Base-by-base conservation (phyloP, 495 filamentous ascomycete genomes). In the Cenococcum geophilum region DNA sequence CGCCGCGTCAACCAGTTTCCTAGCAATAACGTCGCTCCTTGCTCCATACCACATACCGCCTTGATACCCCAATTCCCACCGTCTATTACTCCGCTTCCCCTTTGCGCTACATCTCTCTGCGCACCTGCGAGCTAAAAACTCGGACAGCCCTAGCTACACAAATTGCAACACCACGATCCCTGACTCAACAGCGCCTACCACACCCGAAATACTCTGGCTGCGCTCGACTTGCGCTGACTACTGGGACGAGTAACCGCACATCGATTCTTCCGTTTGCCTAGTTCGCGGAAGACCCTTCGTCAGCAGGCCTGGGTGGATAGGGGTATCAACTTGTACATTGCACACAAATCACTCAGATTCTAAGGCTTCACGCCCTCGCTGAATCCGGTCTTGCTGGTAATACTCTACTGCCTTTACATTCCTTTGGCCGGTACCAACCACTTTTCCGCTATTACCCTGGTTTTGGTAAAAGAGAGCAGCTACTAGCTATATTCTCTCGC, bases 341-440 rank as follows among this genome's bases (percentile, higher is more conserved):
- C 49, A 52, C 49, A 23, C 49, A 52, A 51, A 16, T 32, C 49
- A 23, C 49, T 10, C 20, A 52, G 20, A 52, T 23, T 16, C 18
- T n/a, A 25, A 23, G 49, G 1, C 49, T 23, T 52, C 53, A 18
- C 14, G 14, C 53, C 55, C 43, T 10, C 52, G 45, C 65, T 64
- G 57, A 64, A 61, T 60, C 56, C 60, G 61, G 45, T 64, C 61
- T 68, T 64, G 65, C 58, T 68, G 65, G 65, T 57, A 68, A 61
- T 55, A 55, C 40, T 64, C 58, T 18, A 55, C 59, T 52, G 49
- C 57, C 64, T 55, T 60, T 67, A 67, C 67, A 60, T 55, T 70
- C 67, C 67, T 70, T 70, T 65, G 67, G 67, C 64, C 67, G 67
- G 67, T 56, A 59, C 60, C 67, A 67, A 56, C 56, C 55, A 43